Percentiles rank a stretch among this genome's conserved stretches.
phyloP scores from a whole-genome alignment of 202 grass and related monocot species.

The Schoenoplectus tabernaemontani region DNA sequence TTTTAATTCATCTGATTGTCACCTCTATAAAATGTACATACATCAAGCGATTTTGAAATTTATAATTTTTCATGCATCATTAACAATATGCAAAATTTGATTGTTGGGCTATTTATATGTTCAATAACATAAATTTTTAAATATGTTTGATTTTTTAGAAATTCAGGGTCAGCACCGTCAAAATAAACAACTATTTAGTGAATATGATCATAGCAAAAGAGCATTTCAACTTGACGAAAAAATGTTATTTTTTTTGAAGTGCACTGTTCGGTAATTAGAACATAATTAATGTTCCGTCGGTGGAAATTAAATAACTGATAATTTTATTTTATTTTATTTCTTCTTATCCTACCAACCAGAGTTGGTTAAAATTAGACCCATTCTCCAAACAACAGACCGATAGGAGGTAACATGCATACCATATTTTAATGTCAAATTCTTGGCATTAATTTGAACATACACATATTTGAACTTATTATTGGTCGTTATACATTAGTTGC shows the following conservation, averaged over 20 bases:
- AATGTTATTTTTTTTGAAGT: not conserved
- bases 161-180: too few species aligned
- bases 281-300: not conserved
- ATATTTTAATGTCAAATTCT: not conserved
- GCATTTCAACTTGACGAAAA: not conserved
- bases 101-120: too few species aligned
- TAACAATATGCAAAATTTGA: too few species aligned
- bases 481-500: not conserved
- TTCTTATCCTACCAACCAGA: not conserved
- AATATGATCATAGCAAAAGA: too few species aligned
- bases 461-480: not conserved
- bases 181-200: too few species aligned
- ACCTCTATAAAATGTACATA: too few species aligned
- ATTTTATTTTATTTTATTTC: not conserved
- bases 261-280: not conserved
- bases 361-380: not conserved
- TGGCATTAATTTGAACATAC: not conserved
- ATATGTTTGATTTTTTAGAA: too few species aligned
- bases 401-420: not conserved
- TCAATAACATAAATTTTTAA: too few species aligned
- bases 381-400: not conserved
- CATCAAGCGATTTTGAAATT: too few species aligned
- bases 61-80: too few species aligned
- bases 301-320: not conserved
- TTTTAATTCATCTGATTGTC: too few species aligned